A percentile compares a stretch with the other conserved stretches of the same genome.
These are phyloP conservation scores for Clarireedia homoeocarpa DNA, from an alignment of 2,329 filamentous ascomycete genomes.

Conservation along the genomic window DNA sequence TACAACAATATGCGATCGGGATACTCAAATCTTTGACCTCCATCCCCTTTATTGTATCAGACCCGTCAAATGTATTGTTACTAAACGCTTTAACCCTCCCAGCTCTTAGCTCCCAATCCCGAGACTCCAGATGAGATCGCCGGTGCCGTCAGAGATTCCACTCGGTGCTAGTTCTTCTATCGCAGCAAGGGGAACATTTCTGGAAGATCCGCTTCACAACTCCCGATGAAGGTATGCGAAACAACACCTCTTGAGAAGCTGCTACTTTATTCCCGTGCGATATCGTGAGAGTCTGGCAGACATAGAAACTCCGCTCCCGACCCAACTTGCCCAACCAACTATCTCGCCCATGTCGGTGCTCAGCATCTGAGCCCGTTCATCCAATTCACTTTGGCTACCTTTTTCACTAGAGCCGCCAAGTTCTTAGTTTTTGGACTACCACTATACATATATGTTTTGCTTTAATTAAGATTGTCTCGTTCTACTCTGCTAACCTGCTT, in stretches of 20 bases:
- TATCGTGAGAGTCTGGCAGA: not conserved
- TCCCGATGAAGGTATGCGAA: conserved; percentile 29
- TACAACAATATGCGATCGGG: conserved; percentile 4
- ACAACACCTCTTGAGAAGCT: not conserved
- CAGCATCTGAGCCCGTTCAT: not conserved
- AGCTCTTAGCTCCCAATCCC: not conserved
- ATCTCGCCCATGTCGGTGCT: not conserved
- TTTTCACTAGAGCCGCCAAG: not conserved
- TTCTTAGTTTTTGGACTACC: not conserved
- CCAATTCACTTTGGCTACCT: not conserved
- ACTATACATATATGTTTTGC: not conserved
- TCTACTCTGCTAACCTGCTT: conserved; percentile 18
- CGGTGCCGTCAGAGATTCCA: conserved; percentile 21
- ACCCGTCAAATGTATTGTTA: conserved; percentile 2
- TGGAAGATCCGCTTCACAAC: conserved; percentile 13
- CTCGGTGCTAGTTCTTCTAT: conserved; percentile 24
- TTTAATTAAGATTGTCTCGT: not conserved
- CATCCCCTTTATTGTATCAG: not conserved
- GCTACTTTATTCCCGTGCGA: not conserved
- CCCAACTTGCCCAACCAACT: not conserved
- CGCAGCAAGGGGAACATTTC: conserved; percentile 25
- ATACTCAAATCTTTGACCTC: not conserved
- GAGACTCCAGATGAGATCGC: conserved; percentile 27
- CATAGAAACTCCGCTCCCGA: not conserved
- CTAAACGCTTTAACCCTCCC: not conserved